These are phyloP conservation scores for Rauvolfia tetraphylla DNA, from an alignment of 257 asterid genomes.

Conservation along the genomic window DNA sequence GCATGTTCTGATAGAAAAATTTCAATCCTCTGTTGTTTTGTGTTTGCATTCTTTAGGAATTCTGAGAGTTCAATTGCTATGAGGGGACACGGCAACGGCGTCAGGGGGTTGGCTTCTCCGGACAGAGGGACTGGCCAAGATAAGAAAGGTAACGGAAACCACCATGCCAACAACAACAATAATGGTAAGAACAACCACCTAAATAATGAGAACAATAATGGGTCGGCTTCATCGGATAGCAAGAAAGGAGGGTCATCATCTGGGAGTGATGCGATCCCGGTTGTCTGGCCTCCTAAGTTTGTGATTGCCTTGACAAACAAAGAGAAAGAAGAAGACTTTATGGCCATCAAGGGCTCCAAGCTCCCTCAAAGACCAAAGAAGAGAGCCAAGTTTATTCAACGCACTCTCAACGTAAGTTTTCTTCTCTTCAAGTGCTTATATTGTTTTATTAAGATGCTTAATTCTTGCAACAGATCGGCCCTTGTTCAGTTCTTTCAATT, in stretches of 20 bases:
- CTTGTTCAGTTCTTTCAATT: neutral
- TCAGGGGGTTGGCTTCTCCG: slow-evolving; percentile 42
- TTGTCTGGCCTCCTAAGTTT: slow-evolving; percentile 82
- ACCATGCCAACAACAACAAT: slow-evolving; percentile 12
- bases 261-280: slow-evolving; percentile 56
- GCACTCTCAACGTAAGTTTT: slow-evolving; percentile 81
- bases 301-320: slow-evolving; percentile 76
- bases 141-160: slow-evolving; percentile 25
- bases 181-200: slow-evolving; percentile 12
- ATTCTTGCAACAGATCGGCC: neutral
- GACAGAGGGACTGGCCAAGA: slow-evolving; percentile 34
- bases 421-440: neutral
- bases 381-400: slow-evolving; percentile 78
- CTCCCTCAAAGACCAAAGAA: slow-evolving; percentile 96
- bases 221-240: slow-evolving; percentile 76
- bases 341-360: slow-evolving; percentile 88
- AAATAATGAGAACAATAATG: slow-evolving; percentile 30
- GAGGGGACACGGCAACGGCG: slow-evolving; percentile 51
- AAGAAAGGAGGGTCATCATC: slow-evolving; percentile 64
- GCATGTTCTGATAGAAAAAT: neutral
- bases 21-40: slow-evolving; percentile 9
- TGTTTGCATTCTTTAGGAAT: slow-evolving; percentile 45
- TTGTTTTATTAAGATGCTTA: neutral
- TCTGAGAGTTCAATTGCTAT: slow-evolving; percentile 41
- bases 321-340: slow-evolving; percentile 91